Evolutionary conservation across 2,329 filamentous ascomycete species (phyloP), one percentile per base, ranked within the genome.

Genomic region (Penicillium occitanis): DNA sequence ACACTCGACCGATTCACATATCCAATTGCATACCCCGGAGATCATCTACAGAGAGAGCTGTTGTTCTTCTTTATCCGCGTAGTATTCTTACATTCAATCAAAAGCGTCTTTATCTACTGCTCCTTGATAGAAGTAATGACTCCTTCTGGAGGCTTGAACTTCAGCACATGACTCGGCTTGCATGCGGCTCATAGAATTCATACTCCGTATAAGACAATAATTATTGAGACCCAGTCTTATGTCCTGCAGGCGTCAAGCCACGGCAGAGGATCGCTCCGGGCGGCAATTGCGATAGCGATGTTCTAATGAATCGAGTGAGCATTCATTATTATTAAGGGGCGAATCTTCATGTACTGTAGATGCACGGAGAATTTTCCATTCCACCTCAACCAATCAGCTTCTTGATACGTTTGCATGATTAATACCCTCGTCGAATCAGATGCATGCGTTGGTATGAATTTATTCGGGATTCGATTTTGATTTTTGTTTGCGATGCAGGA

Each of bases 1-100:
- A 63, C 62, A 64, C 67, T 68, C 67, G 67, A 58, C 65, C 53
- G 50, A 53, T 64, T 64, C 42, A 63, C 61, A 63, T 42, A 51
- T 61, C 48, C 46, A 59, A 62, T 50, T 65, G 62, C 63, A 67
- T 65, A 67, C 57, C 62, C 55, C 19, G 44, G 58, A 61, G 40
- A 66, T 57, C 59, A 57, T 55, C 48, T 48, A 61, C 63, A 65
- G 63, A 65, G 28, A 65, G 63, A 65, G 28, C 7, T 46, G 19
- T 17, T 40, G 14, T 44, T 33, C 25, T 10, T 33, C 25, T 51
- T 17, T 22, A 28, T 51, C 22, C 48, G 8, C 51, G 5, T 55
- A 35, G 30, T 55, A 35, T 19, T 55, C 19, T 14, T 19, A 33
- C 14, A 33, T 55, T 22, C 53, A 57, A 57, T 37, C 53, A 57